Conservation (phyloP, 2,329 filamentous ascomycete species). For the Nectriaceae sp. region DNA sequence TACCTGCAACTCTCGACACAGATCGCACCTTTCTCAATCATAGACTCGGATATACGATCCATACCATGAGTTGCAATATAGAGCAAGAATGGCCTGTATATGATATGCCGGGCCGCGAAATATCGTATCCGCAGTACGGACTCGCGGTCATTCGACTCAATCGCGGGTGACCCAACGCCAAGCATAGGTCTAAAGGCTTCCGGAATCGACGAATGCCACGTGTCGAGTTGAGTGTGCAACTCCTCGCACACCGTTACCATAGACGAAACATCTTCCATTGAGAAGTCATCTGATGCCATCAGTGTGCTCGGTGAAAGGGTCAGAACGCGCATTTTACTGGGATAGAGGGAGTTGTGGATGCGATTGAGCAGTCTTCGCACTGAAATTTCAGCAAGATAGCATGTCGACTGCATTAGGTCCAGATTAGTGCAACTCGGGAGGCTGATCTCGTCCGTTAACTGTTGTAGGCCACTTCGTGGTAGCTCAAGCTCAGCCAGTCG, state of each 20-base stretch:
- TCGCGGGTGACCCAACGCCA: constrained; percentile 6
- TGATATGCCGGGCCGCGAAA: constrained; percentile 35
- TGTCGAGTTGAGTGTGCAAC: constrained; percentile 31
- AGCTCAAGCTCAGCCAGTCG: constrained; percentile 35
- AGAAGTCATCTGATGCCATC: constrained; percentile 27
- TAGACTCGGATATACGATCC: constrained; percentile 15
- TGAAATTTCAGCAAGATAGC: constrained; percentile 35
- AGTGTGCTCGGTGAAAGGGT: constrained; percentile 26
- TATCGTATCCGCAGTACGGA: constrained; percentile 33
- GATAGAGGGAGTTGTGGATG: constrained; percentile 35
- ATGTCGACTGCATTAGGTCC: constrained; percentile 25
- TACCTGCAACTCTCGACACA: constrained; percentile 34
- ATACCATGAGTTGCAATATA: constrained; percentile 26
- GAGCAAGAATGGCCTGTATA: constrained; percentile 34
- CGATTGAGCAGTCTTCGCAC: constrained; percentile 35
- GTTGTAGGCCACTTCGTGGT: constrained; percentile 33
- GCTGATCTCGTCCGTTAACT: constrained; percentile 31
- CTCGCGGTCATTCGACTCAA: constrained; percentile 26
- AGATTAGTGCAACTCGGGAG: constrained; percentile 30
- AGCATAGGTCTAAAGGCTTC: constrained; percentile 30
- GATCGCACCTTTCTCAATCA: constrained; percentile 30
- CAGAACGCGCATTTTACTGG: constrained; percentile 25
- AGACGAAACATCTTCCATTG: constrained; percentile 28
- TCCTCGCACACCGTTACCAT: constrained; percentile 32
- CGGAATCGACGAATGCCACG: constrained; percentile 35